Conservation (phyloP, 805 yeast genomes). For the Komagataella populi region DNA sequence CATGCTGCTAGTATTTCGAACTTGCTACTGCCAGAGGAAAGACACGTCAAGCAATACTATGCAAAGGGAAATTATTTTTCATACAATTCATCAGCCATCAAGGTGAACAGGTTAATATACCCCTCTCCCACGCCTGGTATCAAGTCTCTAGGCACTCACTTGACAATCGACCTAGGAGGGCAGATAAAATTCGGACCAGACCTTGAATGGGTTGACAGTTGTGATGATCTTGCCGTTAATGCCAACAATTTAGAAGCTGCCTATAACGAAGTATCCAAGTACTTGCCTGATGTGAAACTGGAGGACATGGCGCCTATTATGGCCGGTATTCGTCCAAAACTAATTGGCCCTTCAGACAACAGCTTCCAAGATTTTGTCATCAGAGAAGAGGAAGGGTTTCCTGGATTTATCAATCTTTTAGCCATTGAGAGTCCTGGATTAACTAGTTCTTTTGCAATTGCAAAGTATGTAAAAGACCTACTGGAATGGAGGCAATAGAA, state of each 20-base stretch:
- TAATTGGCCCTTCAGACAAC: constrained; percentile 28
- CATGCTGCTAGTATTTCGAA: constrained; percentile 64
- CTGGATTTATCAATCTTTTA: constrained; percentile 67
- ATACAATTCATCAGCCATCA: constrained; percentile 32
- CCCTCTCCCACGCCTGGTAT: constrained; percentile 68
- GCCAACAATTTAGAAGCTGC: constrained; percentile 38
- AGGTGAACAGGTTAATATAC: constrained; percentile 46
- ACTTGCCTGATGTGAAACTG: constrained; percentile 45
- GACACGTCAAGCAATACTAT: constrained; percentile 45
- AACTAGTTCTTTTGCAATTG: constrained; percentile 76
- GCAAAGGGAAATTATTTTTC: constrained; percentile 82
- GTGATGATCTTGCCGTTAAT: constrained; percentile 33
- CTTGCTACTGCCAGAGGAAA: constrained; percentile 46
- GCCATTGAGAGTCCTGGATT: constrained; percentile 90
- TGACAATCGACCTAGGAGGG: constrained; percentile 75
- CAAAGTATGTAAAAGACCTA: constrained; percentile 41
- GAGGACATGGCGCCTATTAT: constrained; percentile 51
- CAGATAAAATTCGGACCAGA: constrained; percentile 82
- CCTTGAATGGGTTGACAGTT: constrained; percentile 57
- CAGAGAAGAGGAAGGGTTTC: constrained; percentile 52
- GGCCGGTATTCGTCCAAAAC: constrained; percentile 77
- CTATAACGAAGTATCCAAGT: constrained; percentile 38
- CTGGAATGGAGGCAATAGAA: constrained; percentile 7
- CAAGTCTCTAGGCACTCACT: constrained; percentile 77
- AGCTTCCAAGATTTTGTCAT: constrained; percentile 65